These are phyloP conservation scores for Aspergillus ibericus DNA, from an alignment of 2,329 filamentous ascomycete species.

Conservation along the genomic window DNA sequence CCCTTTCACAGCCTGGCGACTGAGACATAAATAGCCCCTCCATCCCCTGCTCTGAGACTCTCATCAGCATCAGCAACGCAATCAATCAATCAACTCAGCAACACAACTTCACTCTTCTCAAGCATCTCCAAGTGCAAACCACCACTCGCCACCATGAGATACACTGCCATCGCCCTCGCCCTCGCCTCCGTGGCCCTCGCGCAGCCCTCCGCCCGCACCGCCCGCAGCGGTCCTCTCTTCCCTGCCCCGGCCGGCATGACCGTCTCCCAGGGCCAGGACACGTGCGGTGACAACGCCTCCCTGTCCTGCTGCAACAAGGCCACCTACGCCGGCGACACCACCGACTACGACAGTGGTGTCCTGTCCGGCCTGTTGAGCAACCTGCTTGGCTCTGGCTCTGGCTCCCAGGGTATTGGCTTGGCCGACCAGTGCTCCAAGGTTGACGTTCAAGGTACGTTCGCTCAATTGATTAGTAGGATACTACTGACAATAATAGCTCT, in stretches of 20 bases:
- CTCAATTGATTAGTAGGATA: background rate
- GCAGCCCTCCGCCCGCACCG: conserved; percentile 6
- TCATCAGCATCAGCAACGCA: background rate
- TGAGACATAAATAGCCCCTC: background rate
- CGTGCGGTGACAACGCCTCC: conserved; percentile 37
- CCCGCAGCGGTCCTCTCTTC: conserved; percentile 20
- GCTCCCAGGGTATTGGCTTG: conserved; percentile 33
- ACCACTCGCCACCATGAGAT: conserved; percentile 33
- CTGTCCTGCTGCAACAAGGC: conserved; percentile 42
- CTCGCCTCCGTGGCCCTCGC: conserved; percentile 18
- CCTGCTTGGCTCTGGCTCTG: conserved; percentile 33
- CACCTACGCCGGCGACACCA: conserved; percentile 34
- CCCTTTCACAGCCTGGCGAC: background rate
- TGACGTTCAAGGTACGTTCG: conserved; percentile 23
- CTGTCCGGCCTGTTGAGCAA: conserved; percentile 33
- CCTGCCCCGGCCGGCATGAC: conserved; percentile 31
- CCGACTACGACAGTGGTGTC: conserved; percentile 29
- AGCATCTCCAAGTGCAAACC: background rate
- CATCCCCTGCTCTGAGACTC: background rate
- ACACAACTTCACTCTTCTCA: background rate
- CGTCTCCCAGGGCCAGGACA: conserved; percentile 32
- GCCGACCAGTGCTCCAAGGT: conserved; percentile 44
- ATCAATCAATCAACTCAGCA: too few species aligned
- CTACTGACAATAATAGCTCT: conserved; percentile 25
- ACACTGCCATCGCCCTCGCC: conserved; percentile 29